Base-by-base conservation (phyloP, 495 filamentous ascomycete genomes). In the Podospora pseudoanserina region DNA sequence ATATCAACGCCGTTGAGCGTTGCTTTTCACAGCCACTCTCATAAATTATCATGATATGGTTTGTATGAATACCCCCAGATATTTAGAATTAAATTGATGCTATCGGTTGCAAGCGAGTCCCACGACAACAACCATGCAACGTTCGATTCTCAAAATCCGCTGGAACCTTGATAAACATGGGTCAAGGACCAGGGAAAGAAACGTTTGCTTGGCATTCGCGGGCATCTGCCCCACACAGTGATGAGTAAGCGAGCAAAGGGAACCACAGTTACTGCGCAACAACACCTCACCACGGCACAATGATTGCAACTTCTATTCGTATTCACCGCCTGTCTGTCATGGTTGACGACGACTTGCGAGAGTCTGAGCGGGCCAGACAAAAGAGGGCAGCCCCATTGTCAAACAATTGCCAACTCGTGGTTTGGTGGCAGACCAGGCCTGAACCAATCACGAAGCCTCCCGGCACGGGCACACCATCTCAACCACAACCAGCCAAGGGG, bases 131-230 rank as follows among this genome's bases (percentile, higher is more conserved):
- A 39, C 34, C 34, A 39, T 39, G 34, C 6, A 39, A 49, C 39
- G 39, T 3, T 49, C 39, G 39, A 49, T 49, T 53, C 49, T 26
- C 49, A 19, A 32, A 44, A 39, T 63, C 34, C 32, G n/a, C 56
- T 58, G n/a, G 6, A 61, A 26, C 30, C 16, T 34, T 26, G 30
- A 61, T 5, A 4, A 28, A 18, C 59, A 28, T 15, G 34, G 34
- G 32, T 19, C 61, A 49, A 63, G 61, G 61, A 39, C 32, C 19
- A 15, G 15, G 34, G 34, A 23, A n/a, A 27, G n/a, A 20, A 58
- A 20, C 23, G 34, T 11, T 19, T 34, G 28, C 61, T 63, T 63
- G 34, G 61, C 61, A 63, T 63, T 63, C 30, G 34, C 1, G 60
- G 26, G 60, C 6, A 16, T 49, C 39, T 61, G 59, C 26, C 9